These are phyloP conservation scores for Candida sanyaensis DNA, from an alignment of 1,139 yeast species.

Conservation along the genomic window DNA sequence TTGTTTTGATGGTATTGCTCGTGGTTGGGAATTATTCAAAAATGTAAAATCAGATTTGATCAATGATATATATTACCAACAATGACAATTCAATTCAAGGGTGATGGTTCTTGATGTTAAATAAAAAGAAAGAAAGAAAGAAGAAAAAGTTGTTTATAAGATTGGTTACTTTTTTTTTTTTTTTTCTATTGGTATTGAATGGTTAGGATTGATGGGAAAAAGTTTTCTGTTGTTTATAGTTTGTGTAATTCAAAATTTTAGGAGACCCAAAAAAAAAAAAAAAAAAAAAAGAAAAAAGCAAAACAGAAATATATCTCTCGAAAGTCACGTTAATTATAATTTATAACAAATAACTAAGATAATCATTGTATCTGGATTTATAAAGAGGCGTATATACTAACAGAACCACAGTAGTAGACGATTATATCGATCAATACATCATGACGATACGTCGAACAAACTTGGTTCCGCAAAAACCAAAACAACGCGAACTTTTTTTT, in stretches of 20 bases:
- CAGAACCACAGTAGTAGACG: too few relatives aligned
- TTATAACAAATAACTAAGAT: too few relatives aligned
- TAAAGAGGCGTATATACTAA: too few relatives aligned
- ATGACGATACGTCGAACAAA: not conserved
- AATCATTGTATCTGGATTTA: too few relatives aligned
- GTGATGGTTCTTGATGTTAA: not conserved
- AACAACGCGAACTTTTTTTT: conserved; percentile 14
- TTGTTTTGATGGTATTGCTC: not conserved
- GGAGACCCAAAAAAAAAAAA: not conserved
- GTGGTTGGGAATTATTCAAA: not conserved
- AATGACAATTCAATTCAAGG: not conserved
- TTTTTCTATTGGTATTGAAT: not conserved
- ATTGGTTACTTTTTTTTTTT: not conserved
- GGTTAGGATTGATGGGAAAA: not conserved
- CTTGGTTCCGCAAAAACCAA: conserved; percentile 3
- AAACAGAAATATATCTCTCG: too few relatives aligned
- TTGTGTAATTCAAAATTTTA: not conserved
- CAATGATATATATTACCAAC: not conserved
- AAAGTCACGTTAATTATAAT: conserved; percentile 2
- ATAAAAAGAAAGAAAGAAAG: not conserved
- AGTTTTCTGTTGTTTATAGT: conserved; percentile 2
- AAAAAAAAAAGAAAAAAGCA: not conserved
- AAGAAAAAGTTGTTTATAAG: conserved; percentile 1
- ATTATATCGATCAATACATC: not conserved
- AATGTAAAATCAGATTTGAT: not conserved